These are phyloP conservation scores for Venturia pyrina DNA, from an alignment of 2,329 filamentous ascomycete genomes.

Conservation along the genomic window DNA sequence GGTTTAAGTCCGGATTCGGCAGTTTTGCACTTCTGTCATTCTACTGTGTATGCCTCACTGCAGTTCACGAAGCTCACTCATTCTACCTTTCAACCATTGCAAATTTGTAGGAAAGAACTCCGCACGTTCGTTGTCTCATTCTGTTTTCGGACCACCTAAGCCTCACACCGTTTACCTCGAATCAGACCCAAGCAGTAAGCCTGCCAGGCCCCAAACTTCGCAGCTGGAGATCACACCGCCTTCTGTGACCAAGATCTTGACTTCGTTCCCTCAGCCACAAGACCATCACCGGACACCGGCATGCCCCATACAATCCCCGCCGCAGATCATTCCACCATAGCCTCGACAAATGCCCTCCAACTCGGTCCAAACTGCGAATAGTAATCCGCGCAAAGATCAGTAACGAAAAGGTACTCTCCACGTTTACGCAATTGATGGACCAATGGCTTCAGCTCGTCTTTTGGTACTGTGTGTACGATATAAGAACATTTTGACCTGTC, in stretches of 20 bases:
- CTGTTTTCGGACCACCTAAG: no score
- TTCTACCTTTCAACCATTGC: no score
- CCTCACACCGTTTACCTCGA: no score
- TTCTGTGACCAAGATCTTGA: no score
- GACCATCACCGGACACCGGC: neutral
- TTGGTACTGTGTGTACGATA: slow-evolving; percentile 4
- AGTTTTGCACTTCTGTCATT: neutral
- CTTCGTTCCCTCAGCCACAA: neutral
- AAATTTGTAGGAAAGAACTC: no score
- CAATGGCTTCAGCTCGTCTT: neutral
- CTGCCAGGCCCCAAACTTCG: no score
- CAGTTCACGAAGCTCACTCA: no score
- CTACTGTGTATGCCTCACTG: no score
- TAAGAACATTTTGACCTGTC: slow-evolving; percentile 1
- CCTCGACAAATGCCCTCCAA: neutral
- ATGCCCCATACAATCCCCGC: neutral
- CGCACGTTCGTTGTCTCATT: no score
- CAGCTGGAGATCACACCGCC: no score
- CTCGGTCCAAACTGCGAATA: slow-evolving; percentile 7
- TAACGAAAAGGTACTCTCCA: slow-evolving; percentile 9
- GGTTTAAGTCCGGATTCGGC: neutral
- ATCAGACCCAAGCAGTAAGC: no score
- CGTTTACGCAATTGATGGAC: neutral
- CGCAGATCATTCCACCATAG: slow-evolving; percentile 6
- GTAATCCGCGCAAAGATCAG: slow-evolving; percentile 6